Percentiles rank a stretch among this genome's conserved stretches.
Conservation (phyloP, 1,284 basidiomycete species). For the Ganoderma boninense region DNA sequence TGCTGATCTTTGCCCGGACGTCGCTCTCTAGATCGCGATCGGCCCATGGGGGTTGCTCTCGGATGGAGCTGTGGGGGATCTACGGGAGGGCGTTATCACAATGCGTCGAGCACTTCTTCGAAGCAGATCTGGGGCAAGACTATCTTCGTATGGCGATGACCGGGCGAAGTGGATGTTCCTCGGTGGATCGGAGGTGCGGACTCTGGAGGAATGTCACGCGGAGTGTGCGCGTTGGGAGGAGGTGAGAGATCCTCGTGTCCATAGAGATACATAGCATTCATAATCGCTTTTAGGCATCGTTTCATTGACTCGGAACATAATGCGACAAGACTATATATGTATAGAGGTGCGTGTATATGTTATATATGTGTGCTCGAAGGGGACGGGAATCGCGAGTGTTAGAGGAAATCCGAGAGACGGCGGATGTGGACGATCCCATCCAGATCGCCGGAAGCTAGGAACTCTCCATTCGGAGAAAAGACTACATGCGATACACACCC, state of each 20-base stretch:
- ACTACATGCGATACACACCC: not conserved
- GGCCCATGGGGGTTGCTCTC: too few relatives aligned
- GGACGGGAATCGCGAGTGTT: not conserved
- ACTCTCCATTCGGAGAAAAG: not conserved
- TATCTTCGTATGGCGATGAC: not conserved
- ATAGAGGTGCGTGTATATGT: not conserved
- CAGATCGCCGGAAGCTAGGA: not conserved
- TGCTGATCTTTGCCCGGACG: not conserved
- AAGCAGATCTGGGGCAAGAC: too few relatives aligned
- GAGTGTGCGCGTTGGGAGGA: not conserved
- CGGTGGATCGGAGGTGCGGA: not conserved
- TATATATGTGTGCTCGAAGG: not conserved
- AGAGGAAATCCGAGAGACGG: not conserved
- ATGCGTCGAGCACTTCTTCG: too few relatives aligned
- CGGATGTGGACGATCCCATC: not conserved
- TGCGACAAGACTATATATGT: not conserved
- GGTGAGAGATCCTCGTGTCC: too few relatives aligned
- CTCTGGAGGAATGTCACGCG: not conserved
- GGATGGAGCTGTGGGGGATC: too few relatives aligned
- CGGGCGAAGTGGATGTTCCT: not conserved
- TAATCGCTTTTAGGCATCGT: too few relatives aligned
- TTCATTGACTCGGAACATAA: not conserved
- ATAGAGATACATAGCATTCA: too few relatives aligned
- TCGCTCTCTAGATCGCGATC: not conserved
- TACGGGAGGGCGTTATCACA: too few relatives aligned